Base-by-base conservation (phyloP, 2,329 filamentous ascomycete genomes). In the Xylariales sp. region DNA sequence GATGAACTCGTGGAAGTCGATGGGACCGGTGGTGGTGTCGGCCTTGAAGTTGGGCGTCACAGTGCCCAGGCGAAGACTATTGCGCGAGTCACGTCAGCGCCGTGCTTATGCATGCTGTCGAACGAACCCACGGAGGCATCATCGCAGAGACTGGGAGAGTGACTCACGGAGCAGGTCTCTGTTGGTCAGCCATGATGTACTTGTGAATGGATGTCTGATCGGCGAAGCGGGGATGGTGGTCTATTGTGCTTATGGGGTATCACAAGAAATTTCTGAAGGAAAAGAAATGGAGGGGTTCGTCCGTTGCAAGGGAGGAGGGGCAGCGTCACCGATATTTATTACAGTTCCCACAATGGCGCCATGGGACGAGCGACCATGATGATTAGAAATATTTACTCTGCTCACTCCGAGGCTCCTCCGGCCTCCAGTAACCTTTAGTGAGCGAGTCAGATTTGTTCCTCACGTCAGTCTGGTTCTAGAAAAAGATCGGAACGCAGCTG, bases 1-100 rank as follows among this genome's bases (percentile, higher is more conserved):
- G 51, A 90, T 77, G 70, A 85, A 90, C 64, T 88, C 75, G 66
- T 90, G 85, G 73, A 91, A 89, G 68, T 88, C 80, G 57, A 91
- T 87, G 50, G 81, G 76, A 56, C 86, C 84, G 54, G 78, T 71
- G 45, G 86, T 91, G 48, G 86, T 90, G 51, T 90, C 81, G 58
- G 86, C 86, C 68, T 85, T 68, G 76, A 93, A 93, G 74, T 90
- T 89, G 57, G 86, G 86, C 52, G 87, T 86, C 43, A 70, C 65
- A 51, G 70, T 71, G 64, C 82, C 82, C 57, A 86, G 71, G 53
- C 82, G 81, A 57, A 85, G 76, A 50, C 76, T 78, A 15, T 9
- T 4, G 3, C 20, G 4, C 19, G 29, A 14, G 31, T 34, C 20
- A 40, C 35, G 37, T 35, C 12, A 19, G 8, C 27, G 21, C 9